phyloP scores from a whole-genome alignment of 2,329 filamentous ascomycete species.

The Claviceps sp. region DNA sequence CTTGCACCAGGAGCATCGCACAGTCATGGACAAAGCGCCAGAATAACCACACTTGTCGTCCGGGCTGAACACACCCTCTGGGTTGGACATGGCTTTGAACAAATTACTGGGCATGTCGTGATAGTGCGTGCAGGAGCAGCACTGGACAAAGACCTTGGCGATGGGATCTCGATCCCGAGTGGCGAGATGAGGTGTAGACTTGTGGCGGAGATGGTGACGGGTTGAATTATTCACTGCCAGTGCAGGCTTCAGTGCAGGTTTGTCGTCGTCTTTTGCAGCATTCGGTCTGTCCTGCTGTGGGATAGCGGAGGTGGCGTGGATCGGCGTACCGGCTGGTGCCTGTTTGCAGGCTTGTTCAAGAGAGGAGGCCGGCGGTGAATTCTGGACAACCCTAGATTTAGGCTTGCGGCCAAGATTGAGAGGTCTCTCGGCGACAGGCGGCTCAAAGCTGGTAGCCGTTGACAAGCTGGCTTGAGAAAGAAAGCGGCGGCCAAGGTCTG shows the following conservation, averaged over 20 bases:
- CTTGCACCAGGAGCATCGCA: constrained; percentile 58
- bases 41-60: constrained; percentile 38
- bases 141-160: constrained; percentile 52
- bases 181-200: constrained; percentile 4
- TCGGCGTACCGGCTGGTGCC: constrained; percentile 6
- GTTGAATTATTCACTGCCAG: neutral
- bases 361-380: constrained; percentile 7
- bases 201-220: constrained; percentile 5
- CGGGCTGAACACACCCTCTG: constrained; percentile 36
- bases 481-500: constrained; percentile 4
- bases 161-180: constrained; percentile 25
- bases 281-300: constrained; percentile 1
- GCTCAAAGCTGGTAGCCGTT: constrained; percentile 15
- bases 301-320: constrained; percentile 8
- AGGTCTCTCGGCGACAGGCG: constrained; percentile 26
- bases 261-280: neutral
- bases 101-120: constrained; percentile 52
- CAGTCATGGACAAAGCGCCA: constrained; percentile 44
- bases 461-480: constrained; percentile 8
- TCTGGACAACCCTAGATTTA: neutral
- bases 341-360: constrained; percentile 11
- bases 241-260: neutral
- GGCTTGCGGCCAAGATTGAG: constrained; percentile 15
- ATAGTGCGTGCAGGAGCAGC: constrained; percentile 50
- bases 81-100: constrained; percentile 51